These are phyloP conservation scores for Annona cherimola DNA, from an alignment of 164 flowering plant genomes.

Conservation along the genomic window DNA sequence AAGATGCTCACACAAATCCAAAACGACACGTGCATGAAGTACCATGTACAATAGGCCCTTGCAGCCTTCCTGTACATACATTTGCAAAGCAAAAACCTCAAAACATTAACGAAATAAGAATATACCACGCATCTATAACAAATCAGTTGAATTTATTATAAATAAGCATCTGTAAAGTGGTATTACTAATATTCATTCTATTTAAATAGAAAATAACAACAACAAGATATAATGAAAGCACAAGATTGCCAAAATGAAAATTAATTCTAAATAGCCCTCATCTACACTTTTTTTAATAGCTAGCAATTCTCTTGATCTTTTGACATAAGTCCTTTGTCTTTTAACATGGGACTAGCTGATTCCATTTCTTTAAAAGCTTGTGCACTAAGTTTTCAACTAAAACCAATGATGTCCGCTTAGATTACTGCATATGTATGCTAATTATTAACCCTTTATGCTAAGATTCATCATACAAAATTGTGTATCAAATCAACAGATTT, in stretches of 20 bases:
- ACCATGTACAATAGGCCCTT: conserved; percentile 94
- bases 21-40: conserved; percentile 93
- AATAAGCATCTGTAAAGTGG: too few relatives aligned
- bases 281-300: not conserved
- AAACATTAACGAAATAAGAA: too few relatives aligned
- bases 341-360: not conserved
- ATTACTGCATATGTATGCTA: too few relatives aligned
- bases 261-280: not conserved
- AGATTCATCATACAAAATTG: too few relatives aligned
- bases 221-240: not conserved
- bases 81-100: not conserved
- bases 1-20: conserved; percentile 74
- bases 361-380: not conserved
- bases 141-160: not conserved
- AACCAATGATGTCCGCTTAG: too few relatives aligned
- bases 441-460: too few relatives aligned
- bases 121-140: not conserved
- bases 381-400: too few relatives aligned
- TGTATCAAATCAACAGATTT: too few relatives aligned
- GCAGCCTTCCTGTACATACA: conserved; percentile 81
- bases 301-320: not conserved
- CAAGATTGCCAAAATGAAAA: not conserved
- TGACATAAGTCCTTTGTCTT: not conserved
- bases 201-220: too few relatives aligned
- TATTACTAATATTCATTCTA: too few relatives aligned